Evolutionary conservation across 495 filamentous ascomycete genomes (phyloP), one percentile per base, ranked within the genome.

Genomic region (Xylaria curta): DNA sequence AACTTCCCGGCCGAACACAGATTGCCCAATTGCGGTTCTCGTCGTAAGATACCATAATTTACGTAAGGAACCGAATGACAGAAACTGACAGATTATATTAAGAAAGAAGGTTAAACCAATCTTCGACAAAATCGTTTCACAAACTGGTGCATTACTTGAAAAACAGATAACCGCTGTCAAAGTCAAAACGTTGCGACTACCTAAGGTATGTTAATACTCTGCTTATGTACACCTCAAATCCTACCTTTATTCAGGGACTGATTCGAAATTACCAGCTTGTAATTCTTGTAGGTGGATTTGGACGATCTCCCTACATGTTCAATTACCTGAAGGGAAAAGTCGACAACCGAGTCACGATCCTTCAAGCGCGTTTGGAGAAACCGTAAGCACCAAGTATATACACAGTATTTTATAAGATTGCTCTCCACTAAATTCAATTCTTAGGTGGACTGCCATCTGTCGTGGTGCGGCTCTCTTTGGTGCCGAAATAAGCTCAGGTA

Each of bases 211-310:
- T 56, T 42, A 13, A 54, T 19, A 2, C 28, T 5, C 9, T 17
- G 8, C 28, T 5, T 12, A 15, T 51, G 8, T 44, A 15, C 4
- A 36, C 38, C 26, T 7, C 0, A 12, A 10, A n/a, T 60, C n/a
- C n/a, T 44, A 28, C 0, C 17, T 44, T 26, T 21, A 63, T 33
- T 21, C 2, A 10, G 3, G 60, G 9, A 38, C 63, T 66, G 24
- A 66, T 15, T 0, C 24, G 19, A n/a, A 10, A 5, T 2, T 56
- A 15, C 5, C 26, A 67, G 65, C 49, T 67, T 21, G n/a, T 67
- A 12, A 67, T 67, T 42, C 65, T 67, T 7, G 65, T 67, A 1
- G 65, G 65, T 15, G 65, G 65, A 17, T 67, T 67, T 31, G 49
- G 65, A 44, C 33, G 49, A 56, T 67, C 65, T 12, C 47, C 65